Conservation (phyloP, 108 stramenopile species). For the Bacterosira constricta region DNA sequence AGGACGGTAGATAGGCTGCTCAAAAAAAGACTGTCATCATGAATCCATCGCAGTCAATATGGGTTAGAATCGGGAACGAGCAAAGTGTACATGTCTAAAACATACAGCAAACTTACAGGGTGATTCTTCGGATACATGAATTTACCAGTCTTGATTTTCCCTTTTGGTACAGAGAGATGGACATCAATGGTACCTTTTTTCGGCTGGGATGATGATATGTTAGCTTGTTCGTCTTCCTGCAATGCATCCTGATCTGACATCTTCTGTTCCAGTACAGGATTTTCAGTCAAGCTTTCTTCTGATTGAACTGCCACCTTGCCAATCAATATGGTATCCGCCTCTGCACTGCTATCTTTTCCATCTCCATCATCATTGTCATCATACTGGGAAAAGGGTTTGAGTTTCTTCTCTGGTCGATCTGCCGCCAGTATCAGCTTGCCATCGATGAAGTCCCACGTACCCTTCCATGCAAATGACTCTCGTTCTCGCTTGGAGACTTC, state of each 20-base stretch:
- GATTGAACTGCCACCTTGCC: constrained; percentile 66
- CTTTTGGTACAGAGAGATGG: constrained; percentile 76
- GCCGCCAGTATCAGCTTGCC: constrained; percentile 82
- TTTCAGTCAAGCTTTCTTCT: constrained; percentile 52
- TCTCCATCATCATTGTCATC: constrained; percentile 21
- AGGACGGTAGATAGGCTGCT: constrained; percentile 73
- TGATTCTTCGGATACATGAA: constrained; percentile 81
- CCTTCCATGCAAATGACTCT: constrained; percentile 57
- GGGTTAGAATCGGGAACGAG: neutral
- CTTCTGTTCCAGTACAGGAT: constrained; percentile 49
- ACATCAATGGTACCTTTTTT: constrained; percentile 50
- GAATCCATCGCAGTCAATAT: neutral
- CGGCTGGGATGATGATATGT: neutral
- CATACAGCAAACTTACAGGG: constrained; percentile 28
- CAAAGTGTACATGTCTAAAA: neutral
- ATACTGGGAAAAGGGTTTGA: constrained; percentile 23
- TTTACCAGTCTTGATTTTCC: constrained; percentile 72
- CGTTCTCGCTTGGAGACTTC: constrained; percentile 39
- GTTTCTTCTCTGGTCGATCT: constrained; percentile 65
- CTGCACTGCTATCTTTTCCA: neutral
- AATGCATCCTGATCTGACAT: constrained; percentile 8
- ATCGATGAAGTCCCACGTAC: constrained; percentile 78
- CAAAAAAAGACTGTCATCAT: constrained; percentile 59
- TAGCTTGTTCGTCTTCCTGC: neutral
- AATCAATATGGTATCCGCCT: constrained; percentile 71